Evolutionary conservation across 495 filamentous ascomycete genomes (phyloP).

Genomic region (Talaromyces nanjingensis): DNA sequence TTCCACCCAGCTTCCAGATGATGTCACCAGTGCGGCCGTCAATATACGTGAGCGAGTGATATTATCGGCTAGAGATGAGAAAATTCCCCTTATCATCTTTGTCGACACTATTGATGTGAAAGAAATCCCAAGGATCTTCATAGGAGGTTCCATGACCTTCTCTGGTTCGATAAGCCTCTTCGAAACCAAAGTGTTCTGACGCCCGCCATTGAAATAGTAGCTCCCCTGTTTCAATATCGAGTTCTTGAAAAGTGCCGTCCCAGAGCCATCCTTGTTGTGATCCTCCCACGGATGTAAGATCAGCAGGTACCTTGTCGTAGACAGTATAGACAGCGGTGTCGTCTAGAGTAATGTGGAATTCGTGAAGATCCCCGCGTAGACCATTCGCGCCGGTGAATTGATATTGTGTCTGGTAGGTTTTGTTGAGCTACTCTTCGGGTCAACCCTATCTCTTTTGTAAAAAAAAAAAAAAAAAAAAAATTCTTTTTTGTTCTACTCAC

Average conservation of each 20-base stretch:
- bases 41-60: constrained; percentile 16
- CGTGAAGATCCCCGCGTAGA: constrained; percentile 8
- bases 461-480: too few relatives aligned
- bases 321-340: constrained; percentile 18
- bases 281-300: constrained; percentile 17
- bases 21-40: constrained; percentile 26
- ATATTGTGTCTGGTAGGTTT: too few relatives aligned
- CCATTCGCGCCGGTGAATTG: too few relatives aligned
- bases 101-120: constrained; percentile 20
- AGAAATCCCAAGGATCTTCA: constrained; percentile 52
- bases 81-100: too few relatives aligned
- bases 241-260: constrained; percentile 44
- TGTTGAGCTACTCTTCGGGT: too few relatives aligned
- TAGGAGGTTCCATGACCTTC: constrained; percentile 21
- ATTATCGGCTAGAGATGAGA: too few relatives aligned
- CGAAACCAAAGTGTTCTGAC: constrained; percentile 39
- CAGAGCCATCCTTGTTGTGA: constrained; percentile 35
- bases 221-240: constrained; percentile 42
- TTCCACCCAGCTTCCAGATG: constrained; percentile 40
- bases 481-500: too few relatives aligned
- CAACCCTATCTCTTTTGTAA: too few relatives aligned
- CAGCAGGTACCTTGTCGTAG: constrained; percentile 15
- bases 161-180: too few relatives aligned
- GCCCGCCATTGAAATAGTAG: constrained; percentile 49
- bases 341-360: constrained; percentile 16